A percentile compares a stretch with the other conserved stretches of the same genome.
phyloP scores from a whole-genome alignment of 2,329 filamentous ascomycete genomes.

The Colletotrichum tofieldiae region DNA sequence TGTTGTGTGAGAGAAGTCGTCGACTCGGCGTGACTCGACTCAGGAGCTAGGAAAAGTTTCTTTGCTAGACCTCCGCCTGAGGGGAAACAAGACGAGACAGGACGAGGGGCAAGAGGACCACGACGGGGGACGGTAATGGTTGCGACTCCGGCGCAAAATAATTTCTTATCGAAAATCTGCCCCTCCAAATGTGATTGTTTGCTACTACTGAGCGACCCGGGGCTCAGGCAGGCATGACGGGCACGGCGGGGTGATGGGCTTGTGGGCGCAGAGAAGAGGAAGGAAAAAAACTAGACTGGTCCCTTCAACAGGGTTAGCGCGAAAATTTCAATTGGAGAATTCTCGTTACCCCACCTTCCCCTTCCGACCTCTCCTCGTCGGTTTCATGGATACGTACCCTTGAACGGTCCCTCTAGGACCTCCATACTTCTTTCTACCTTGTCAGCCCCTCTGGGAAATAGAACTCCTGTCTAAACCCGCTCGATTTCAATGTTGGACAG shows the following conservation, averaged over 20 bases:
- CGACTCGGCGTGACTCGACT: background rate
- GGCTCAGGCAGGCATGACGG: constrained; percentile 4
- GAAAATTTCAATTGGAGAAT: constrained; percentile 33
- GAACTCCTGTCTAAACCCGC: background rate
- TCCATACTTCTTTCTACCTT: background rate
- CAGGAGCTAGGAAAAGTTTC: constrained; percentile 14
- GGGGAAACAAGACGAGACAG: constrained; percentile 5
- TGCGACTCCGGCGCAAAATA: constrained; percentile 30
- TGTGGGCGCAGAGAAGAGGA: background rate
- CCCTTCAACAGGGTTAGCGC: constrained; percentile 21
- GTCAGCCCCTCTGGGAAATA: background rate
- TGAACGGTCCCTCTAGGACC: background rate
- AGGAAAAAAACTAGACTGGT: background rate
- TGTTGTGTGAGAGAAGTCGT: background rate
- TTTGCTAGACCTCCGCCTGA: constrained; percentile 22
- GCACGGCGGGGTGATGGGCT: constrained; percentile 24
- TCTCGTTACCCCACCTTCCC: constrained; percentile 33
- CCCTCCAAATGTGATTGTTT: constrained; percentile 32
- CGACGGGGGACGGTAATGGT: background rate
- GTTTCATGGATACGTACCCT: background rate
- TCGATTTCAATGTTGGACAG: background rate
- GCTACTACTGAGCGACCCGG: background rate
- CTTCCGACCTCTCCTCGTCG: background rate
- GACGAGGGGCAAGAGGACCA: constrained; percentile 5
- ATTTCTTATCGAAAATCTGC: constrained; percentile 29